phyloP scores from a whole-genome alignment of 164 flowering plant genomes.

The Umbilicus rupestris region DNA sequence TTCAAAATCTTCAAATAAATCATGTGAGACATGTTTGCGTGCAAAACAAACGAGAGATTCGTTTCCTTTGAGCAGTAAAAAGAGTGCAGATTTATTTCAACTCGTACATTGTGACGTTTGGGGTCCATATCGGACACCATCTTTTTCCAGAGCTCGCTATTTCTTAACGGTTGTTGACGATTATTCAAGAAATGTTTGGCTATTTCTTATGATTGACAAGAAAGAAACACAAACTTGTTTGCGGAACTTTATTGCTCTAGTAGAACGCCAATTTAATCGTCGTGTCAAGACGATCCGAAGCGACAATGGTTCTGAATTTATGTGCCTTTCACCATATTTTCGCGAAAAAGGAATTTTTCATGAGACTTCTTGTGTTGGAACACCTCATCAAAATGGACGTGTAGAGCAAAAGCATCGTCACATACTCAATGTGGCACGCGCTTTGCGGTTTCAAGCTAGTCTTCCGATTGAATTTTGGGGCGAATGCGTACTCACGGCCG shows the following conservation, averaged over 20 bases:
- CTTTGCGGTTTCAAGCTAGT: neutral
- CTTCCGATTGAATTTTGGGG: slow-evolving; percentile 3
- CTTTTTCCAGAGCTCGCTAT: no score
- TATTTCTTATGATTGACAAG: no score
- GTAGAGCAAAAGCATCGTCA: slow-evolving; percentile 1
- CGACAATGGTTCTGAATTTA: neutral
- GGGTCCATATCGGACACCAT: no score
- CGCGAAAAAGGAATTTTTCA: neutral
- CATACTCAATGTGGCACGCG: neutral
- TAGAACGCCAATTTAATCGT: no score
- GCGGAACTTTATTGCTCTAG: no score
- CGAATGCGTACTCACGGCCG: neutral
- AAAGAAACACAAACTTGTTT: no score
- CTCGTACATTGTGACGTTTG: neutral
- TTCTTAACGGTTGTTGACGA: no score
- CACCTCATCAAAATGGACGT: slow-evolving; percentile 1
- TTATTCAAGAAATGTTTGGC: no score
- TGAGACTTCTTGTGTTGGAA: neutral
- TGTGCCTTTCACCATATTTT: neutral
- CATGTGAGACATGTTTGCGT: neutral
- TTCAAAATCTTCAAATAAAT: neutral
- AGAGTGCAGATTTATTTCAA: neutral
- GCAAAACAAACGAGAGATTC: neutral
- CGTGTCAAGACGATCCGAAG: no score
- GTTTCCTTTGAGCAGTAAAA: neutral